These are phyloP conservation scores for Odontarrhena argentea DNA, from an alignment of 345 rosid species.

Conservation along the genomic window DNA sequence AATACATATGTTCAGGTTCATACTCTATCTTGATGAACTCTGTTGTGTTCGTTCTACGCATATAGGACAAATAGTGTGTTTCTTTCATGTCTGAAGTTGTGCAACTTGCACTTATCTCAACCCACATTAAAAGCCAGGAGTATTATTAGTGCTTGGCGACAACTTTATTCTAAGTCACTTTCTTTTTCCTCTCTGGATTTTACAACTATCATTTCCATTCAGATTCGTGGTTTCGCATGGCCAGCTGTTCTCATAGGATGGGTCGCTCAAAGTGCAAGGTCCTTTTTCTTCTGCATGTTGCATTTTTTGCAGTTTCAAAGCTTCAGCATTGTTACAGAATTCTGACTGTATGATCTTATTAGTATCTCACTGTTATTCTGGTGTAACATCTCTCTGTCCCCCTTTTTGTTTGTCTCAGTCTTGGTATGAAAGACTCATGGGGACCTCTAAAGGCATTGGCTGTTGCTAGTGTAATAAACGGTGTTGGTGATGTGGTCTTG, in stretches of 20 bases:
- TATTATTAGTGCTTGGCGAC: background rate
- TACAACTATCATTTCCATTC: slow-evolving; percentile 16
- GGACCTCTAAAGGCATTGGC: slow-evolving; percentile 90
- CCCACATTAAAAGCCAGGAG: slow-evolving; percentile 9
- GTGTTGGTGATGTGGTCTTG: slow-evolving; percentile 69
- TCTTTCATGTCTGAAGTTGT: slow-evolving; percentile 5
- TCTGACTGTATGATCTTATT: slow-evolving; percentile 9
- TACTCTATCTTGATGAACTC: slow-evolving; percentile 22
- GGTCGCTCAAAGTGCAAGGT: slow-evolving; percentile 99
- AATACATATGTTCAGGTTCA: slow-evolving; percentile 85
- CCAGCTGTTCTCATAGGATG: slow-evolving; percentile 86
- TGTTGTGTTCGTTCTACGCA: slow-evolving; percentile 8
- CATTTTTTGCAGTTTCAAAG: slow-evolving; percentile 3
- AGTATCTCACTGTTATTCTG: slow-evolving; percentile 16
- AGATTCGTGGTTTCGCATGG: slow-evolving; percentile 96
- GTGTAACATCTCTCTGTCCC: background rate
- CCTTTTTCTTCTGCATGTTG: slow-evolving; percentile 7
- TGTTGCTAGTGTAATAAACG: slow-evolving; percentile 73
- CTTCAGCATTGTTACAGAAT: background rate
- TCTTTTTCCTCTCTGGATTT: slow-evolving; percentile 16
- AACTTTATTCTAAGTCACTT: slow-evolving; percentile 2
- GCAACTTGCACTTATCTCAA: background rate
- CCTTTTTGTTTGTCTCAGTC: slow-evolving; percentile 47
- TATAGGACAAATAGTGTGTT: background rate
- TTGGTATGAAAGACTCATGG: slow-evolving; percentile 99